Conservation (phyloP, 257 asterid genomes). For the Gentiana straminea region DNA sequence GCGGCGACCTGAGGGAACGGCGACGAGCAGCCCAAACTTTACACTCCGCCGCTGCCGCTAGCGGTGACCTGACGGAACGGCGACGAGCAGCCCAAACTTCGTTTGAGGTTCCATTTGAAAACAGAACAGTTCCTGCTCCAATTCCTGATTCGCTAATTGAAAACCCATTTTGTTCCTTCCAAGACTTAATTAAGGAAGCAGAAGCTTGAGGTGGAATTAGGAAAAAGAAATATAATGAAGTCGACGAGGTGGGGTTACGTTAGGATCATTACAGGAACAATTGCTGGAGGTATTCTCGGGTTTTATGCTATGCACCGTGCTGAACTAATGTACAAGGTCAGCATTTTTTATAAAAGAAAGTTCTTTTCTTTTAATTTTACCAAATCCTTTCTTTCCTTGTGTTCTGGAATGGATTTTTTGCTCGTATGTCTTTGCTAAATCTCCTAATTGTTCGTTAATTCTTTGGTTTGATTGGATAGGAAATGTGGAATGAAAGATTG, state of each 20-base stretch:
- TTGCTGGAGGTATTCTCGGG: constrained; percentile 56
- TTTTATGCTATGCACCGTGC: constrained; percentile 71
- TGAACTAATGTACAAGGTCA: constrained; percentile 60
- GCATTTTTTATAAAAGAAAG: no score
- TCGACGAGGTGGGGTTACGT: constrained; percentile 74
- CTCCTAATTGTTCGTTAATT: not conserved
- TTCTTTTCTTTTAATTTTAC: not conserved
- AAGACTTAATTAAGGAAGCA: no score
- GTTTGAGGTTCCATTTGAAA: no score
- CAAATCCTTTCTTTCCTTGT: not conserved
- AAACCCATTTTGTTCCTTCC: no score
- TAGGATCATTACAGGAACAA: constrained; percentile 63
- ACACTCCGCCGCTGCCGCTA: no score
- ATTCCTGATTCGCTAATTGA: no score
- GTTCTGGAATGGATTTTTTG: not conserved
- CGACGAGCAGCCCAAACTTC: no score
- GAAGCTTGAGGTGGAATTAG: not conserved
- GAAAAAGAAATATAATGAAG: constrained; percentile 20
- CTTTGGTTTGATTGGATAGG: constrained; percentile 20
- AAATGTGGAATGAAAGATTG: constrained; percentile 68
- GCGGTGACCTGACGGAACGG: no score
- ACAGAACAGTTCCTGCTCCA: no score
- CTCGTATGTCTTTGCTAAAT: not conserved
- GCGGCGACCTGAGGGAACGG: no score
- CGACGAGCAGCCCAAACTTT: no score